Conservation (phyloP, 2,329 filamentous ascomycete species). For the Sporothrix schenckii region DNA sequence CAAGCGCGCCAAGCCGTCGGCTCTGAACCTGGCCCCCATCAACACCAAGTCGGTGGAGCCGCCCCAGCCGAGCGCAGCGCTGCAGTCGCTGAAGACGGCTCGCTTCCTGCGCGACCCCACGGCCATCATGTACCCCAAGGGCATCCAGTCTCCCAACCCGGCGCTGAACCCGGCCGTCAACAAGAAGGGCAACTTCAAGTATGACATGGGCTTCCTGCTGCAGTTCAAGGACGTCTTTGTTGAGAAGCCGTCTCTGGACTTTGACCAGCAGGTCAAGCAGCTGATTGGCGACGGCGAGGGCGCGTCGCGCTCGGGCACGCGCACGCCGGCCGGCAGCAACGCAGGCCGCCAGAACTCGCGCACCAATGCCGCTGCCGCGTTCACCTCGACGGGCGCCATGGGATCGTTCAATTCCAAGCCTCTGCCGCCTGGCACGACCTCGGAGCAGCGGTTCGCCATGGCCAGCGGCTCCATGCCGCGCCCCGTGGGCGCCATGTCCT, state of each 20-base stretch:
- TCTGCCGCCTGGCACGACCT: constrained; percentile 75
- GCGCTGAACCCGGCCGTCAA: constrained; percentile 79
- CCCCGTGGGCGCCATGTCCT: constrained; percentile 39
- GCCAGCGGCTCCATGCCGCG: constrained; percentile 57
- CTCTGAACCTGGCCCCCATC: constrained; percentile 80
- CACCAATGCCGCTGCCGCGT: constrained; percentile 37
- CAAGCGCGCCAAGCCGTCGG: constrained; percentile 72
- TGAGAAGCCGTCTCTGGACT: constrained; percentile 93
- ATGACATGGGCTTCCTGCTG: constrained; percentile 91
- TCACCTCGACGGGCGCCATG: constrained; percentile 54
- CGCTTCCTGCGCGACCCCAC: constrained; percentile 81
- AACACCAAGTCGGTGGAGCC: constrained; percentile 87
- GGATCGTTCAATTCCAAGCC: constrained; percentile 69
- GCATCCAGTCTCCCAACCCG: constrained; percentile 87
- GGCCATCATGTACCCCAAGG: constrained; percentile 74
- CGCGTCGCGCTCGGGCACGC: constrained; percentile 59
- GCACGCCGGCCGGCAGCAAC: constrained; percentile 56
- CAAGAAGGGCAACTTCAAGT: constrained; percentile 85
- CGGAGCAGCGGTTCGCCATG: constrained; percentile 73
- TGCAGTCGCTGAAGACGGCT: constrained; percentile 90
- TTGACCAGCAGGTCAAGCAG: constrained; percentile 86
- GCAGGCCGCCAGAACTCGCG: constrained; percentile 54
- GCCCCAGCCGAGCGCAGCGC: constrained; percentile 87
- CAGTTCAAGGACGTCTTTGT: constrained; percentile 97
- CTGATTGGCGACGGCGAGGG: constrained; percentile 77